Evolutionary conservation across 116 monocot genomes (phyloP).

Genomic region (Trichopus zeylanicus): DNA sequence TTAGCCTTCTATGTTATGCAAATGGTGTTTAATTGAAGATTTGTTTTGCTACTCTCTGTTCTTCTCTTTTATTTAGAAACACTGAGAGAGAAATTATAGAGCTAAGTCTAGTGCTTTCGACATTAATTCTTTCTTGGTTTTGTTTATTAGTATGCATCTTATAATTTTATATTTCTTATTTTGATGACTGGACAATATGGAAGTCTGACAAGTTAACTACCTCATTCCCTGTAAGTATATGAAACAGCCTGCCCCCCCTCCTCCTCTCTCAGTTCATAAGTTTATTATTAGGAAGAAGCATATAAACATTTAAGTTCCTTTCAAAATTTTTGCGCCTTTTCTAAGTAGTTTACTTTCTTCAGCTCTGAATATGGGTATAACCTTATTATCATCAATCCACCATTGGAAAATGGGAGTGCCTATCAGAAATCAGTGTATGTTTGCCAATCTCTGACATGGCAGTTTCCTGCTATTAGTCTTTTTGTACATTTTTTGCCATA

Average conservation of each 20-base stretch:
- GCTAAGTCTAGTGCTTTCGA: too few species aligned
- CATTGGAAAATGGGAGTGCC: constrained; percentile 97
- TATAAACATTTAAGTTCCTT: too few species aligned
- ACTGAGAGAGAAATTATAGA: too few species aligned
- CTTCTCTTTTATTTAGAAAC: too few species aligned
- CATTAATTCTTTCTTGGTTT: too few species aligned
- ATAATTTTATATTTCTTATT: neutral
- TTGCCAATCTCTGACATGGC: constrained; percentile 1
- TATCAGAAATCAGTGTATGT: constrained; percentile 63
- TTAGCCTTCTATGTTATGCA: too few species aligned
- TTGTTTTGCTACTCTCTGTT: too few species aligned
- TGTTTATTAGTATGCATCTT: too few species aligned
- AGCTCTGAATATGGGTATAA: constrained; percentile 73
- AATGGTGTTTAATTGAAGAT: too few species aligned
- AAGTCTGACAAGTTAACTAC: constrained; percentile 78
- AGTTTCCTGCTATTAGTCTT: neutral
- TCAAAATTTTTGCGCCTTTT: too few species aligned
- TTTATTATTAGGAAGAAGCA: too few species aligned
- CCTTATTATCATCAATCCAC: constrained; percentile 90
- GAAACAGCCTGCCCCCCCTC: neutral
- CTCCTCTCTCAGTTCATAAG: neutral
- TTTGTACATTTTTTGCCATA: neutral
- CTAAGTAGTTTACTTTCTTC: constrained; percentile 16
- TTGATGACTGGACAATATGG: constrained; percentile 11
- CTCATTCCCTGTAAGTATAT: constrained; percentile 72